Percentiles rank a stretch among this genome's conserved stretches.
Conservation (phyloP, 2,329 filamentous ascomycete species). For the Escovopsis sp. region DNA sequence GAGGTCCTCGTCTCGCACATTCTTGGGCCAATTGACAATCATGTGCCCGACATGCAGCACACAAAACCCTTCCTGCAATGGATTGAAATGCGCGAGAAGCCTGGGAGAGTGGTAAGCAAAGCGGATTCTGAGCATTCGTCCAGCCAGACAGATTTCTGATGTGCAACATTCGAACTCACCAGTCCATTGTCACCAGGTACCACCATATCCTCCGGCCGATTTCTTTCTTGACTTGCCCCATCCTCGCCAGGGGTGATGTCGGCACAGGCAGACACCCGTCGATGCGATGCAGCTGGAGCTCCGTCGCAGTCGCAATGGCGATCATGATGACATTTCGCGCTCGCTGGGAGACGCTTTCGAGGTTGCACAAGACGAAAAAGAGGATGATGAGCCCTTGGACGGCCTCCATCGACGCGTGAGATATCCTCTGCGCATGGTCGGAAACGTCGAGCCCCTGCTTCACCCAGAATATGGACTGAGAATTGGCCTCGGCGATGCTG, state of each 20-base stretch:
- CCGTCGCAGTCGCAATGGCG: slow-evolving; percentile 16
- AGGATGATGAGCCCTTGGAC: slow-evolving; percentile 23
- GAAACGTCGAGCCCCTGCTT: slow-evolving; percentile 20
- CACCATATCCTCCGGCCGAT: slow-evolving; percentile 28
- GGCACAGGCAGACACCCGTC: slow-evolving; percentile 16
- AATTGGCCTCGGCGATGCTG: slow-evolving; percentile 13
- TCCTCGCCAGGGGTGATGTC: slow-evolving; percentile 9
- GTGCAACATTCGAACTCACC: slow-evolving; percentile 11
- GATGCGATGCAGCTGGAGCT: slow-evolving; percentile 23
- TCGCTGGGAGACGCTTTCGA: slow-evolving; percentile 20
- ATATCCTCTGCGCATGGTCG: slow-evolving; percentile 17
- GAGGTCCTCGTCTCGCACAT: slow-evolving; percentile 23
- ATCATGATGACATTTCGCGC: slow-evolving; percentile 16
- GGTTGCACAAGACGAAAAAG: slow-evolving; percentile 22
- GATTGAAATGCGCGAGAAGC: slow-evolving; percentile 21
- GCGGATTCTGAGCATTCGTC: no score
- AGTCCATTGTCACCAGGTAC: slow-evolving; percentile 26
- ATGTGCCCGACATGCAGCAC: slow-evolving; percentile 23
- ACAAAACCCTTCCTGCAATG: slow-evolving; percentile 20
- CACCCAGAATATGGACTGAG: slow-evolving; percentile 17
- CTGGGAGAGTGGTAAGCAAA: slow-evolving; percentile 11
- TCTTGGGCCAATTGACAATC: slow-evolving; percentile 21
- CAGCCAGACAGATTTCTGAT: not conserved
- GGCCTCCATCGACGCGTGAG: slow-evolving; percentile 16
- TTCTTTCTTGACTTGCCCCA: slow-evolving; percentile 16